These are phyloP conservation scores for Dissophora globulifera DNA, from an alignment of 192 early-diverging fungal genomes.

Conservation along the genomic window DNA sequence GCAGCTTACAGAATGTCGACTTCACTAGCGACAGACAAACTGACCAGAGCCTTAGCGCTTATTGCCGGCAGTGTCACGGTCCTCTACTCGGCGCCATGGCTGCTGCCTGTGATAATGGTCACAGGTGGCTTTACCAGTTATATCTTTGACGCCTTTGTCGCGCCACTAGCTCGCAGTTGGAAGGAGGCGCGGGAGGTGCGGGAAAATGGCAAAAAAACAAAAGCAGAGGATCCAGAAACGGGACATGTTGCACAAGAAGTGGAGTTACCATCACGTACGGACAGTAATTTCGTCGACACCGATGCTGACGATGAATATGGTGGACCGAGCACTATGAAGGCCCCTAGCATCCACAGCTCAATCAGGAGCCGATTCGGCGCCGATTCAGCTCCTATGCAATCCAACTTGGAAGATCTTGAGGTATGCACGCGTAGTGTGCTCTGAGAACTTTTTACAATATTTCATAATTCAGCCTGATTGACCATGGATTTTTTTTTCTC, in stretches of 20 bases:
- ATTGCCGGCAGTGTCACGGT: constrained; percentile 36
- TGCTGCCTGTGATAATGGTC: constrained; percentile 65
- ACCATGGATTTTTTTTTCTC: background rate
- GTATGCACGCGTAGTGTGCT: too few species aligned
- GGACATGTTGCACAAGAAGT: background rate
- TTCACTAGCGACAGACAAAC: constrained; percentile 44
- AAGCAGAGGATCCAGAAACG: background rate
- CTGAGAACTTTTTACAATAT: too few species aligned
- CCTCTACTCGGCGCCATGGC: constrained; percentile 57
- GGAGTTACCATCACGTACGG: background rate
- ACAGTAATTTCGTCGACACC: too few species aligned
- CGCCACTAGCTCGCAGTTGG: background rate
- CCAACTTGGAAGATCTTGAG: constrained; percentile 2
- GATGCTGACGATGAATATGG: background rate
- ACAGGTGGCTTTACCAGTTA: constrained; percentile 54
- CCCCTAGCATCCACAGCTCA: background rate
- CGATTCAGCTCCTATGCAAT: background rate
- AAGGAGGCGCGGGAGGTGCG: background rate
- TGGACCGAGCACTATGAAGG: background rate
- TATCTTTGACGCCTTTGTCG: constrained; percentile 21
- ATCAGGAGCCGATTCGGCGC: constrained; percentile 10
- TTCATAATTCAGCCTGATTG: too few species aligned
- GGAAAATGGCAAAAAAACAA: constrained; percentile 3
- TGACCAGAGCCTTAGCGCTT: constrained; percentile 46
- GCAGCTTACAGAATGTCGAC: constrained; percentile 62